Conservation (phyloP, 352 stramenopile species). For the Elongisporangium anandrum region DNA sequence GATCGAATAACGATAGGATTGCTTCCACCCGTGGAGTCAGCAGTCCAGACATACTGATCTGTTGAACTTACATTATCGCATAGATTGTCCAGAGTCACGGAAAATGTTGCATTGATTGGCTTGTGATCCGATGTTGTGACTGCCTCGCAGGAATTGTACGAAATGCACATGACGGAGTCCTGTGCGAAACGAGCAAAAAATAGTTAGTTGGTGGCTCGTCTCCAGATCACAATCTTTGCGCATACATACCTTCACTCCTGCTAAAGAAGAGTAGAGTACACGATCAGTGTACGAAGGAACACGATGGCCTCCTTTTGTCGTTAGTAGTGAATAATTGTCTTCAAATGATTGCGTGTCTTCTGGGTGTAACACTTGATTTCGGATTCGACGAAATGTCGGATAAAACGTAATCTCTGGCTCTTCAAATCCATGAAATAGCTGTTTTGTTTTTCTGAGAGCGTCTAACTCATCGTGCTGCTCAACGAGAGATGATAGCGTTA, state of each 20-base stretch:
- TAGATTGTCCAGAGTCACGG: conserved; percentile 27
- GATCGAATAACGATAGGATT: conserved; percentile 42
- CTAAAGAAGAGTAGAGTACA: conserved; percentile 78
- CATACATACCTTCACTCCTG: conserved; percentile 20
- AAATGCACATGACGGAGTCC: conserved; percentile 51
- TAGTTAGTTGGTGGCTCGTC: background rate
- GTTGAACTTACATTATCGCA: background rate
- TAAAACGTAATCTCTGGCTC: conserved; percentile 70
- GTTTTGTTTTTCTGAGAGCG: conserved; percentile 45
- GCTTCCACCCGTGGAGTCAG: conserved; percentile 30
- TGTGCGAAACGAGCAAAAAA: background rate
- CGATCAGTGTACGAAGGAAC: conserved; percentile 89
- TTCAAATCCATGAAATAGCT: conserved; percentile 78
- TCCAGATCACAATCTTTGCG: background rate
- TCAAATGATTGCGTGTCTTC: conserved; percentile 27
- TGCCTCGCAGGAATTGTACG: conserved; percentile 75
- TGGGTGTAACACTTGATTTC: conserved; percentile 35
- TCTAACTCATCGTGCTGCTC: conserved; percentile 74
- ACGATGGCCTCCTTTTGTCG: conserved; percentile 52
- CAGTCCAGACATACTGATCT: conserved; percentile 24
- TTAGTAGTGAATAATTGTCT: conserved; percentile 63
- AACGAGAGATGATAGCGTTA: conserved; percentile 29
- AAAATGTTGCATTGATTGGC: conserved; percentile 64
- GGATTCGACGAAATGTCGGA: conserved; percentile 74
- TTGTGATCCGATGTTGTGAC: conserved; percentile 83